phyloP scores from a whole-genome alignment of 768 basidiomycete genomes.

The Trametes maxima region DNA sequence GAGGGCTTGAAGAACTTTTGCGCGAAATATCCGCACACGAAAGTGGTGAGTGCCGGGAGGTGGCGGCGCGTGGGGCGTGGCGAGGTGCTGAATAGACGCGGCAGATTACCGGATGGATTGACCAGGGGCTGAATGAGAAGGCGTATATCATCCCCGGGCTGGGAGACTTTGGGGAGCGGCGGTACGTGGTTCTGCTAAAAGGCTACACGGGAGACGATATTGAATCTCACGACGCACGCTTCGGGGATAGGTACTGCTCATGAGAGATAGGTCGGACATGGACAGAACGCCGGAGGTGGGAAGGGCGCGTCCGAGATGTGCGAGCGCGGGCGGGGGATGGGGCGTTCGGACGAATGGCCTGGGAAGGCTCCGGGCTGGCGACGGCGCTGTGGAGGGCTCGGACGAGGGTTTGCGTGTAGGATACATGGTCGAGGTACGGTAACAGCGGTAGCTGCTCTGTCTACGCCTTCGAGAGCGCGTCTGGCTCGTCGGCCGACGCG shows the following conservation, averaged over 20 bases:
- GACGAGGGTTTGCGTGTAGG: no score
- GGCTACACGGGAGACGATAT: not conserved
- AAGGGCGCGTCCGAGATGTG: not conserved
- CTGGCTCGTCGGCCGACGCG: not conserved
- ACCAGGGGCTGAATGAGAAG: slow-evolving; percentile 88
- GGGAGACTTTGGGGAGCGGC: slow-evolving; percentile 96
- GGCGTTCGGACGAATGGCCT: not conserved
- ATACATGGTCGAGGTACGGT: no score
- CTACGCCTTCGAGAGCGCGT: not conserved
- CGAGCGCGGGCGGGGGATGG: not conserved
- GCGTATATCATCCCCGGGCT: slow-evolving; percentile 91
- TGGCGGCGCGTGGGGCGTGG: not conserved
- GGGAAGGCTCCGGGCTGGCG: not conserved
- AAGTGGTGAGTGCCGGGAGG: slow-evolving; percentile 59
- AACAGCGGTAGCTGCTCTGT: not conserved
- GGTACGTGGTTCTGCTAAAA: slow-evolving; percentile 43
- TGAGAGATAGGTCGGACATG: slow-evolving; percentile 7
- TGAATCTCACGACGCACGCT: slow-evolving; percentile 1
- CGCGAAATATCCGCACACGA: slow-evolving; percentile 68
- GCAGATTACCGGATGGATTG: slow-evolving; percentile 95
- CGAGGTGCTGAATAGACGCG: slow-evolving; percentile 7
- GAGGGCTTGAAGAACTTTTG: slow-evolving; percentile 88
- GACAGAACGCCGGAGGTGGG: not conserved
- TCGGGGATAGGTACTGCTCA: slow-evolving; percentile 20
- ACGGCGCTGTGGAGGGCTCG: not conserved